Conservation (phyloP, 495 filamentous ascomycete species). For the Clohesyomyces aquaticus region DNA sequence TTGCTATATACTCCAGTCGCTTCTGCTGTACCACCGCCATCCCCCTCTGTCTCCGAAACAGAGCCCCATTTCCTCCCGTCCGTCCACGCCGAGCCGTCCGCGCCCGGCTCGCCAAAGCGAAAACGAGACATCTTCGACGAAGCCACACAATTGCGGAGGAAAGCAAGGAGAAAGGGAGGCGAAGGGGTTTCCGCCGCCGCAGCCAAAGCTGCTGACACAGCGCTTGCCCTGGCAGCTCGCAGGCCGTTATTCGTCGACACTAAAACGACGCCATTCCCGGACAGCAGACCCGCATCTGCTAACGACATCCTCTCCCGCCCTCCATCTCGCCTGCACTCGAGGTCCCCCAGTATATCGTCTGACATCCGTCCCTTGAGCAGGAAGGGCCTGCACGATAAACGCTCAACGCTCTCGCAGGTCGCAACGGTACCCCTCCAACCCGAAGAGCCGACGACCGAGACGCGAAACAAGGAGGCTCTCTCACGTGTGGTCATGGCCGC, state of each 20-base stretch:
- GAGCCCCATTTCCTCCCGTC: conserved; percentile 39
- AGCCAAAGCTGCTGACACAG: conserved; percentile 44
- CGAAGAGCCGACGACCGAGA: conserved; percentile 49
- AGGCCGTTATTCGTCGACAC: conserved; percentile 42
- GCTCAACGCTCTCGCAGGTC: conserved; percentile 42
- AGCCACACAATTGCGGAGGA: conserved; percentile 60
- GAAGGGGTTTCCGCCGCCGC: conserved; percentile 61
- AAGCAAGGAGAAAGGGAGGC: conserved; percentile 59
- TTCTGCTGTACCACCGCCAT: conserved; percentile 22
- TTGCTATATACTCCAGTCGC: conserved; percentile 30
- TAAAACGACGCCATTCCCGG: conserved; percentile 4
- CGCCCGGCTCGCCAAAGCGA: conserved; percentile 52
- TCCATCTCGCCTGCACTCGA: conserved; percentile 31
- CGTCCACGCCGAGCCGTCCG: conserved; percentile 1
- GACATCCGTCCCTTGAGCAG: conserved; percentile 34
- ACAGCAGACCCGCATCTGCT: conserved; percentile 17
- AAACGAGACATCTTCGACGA: conserved; percentile 63
- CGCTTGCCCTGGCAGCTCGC: conserved; percentile 10
- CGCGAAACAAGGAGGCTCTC: conserved; percentile 52
- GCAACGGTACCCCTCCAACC: conserved; percentile 50
- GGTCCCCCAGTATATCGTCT: conserved; percentile 43
- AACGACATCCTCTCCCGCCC: conserved; percentile 10
- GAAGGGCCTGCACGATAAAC: conserved; percentile 31
- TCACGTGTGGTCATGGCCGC: conserved; percentile 59
- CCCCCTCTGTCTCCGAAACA: conserved; percentile 6